Base-by-base conservation (phyloP, 257 asterid species). In the Gentiana dahurica region DNA sequence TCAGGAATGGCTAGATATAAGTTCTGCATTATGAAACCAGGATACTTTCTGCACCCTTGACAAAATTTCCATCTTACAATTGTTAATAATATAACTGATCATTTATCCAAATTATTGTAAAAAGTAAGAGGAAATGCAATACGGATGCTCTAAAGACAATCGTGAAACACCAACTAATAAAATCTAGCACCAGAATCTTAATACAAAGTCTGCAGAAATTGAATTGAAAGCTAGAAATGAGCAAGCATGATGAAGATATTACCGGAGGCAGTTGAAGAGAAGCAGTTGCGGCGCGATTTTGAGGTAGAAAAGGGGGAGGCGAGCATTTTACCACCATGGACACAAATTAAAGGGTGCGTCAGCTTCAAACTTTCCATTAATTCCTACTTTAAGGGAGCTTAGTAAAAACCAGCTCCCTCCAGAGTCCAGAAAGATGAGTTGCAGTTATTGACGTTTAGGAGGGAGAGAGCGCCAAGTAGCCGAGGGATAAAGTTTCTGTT, bases 351-450 rank as follows among this genome's bases (percentile, higher is more conserved):
- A 46, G 83, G 61, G 74, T 59, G 69, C 60, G 84, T 80, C 50
- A 76, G 75, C 69, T 79, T 77, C 55, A 75, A 74, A 77, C 71
- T 75, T 10, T 77, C 83, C 95, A 86, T 83, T 12, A 51, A 5
- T 8, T 3, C 24, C 35, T 13, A 13, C 15, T 8, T n/a, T 1
- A 7, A 11, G 53, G 24, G 24, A 24, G 24, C 24, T 24, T 24
- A 24, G 24, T 24, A 24, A 24, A 24, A 24, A 24, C 34, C 64
- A 34, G 24, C 61, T 60, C 41, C 37, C 8, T 41, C 46, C 8
- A 7, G 6, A 10, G 46, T 41, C 46, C 9, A 41, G 46, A 5
- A 41, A 41, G 8, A 10, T 1, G 5, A 41, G 8, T 41, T 7
- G 5, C 46, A 41, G 46, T 41, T 41, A 5, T 1, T 41, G 46